These are phyloP conservation scores for Gaertneriomyces semiglobifer DNA, from an alignment of 192 early-diverging fungal genomes.

Conservation along the genomic window DNA sequence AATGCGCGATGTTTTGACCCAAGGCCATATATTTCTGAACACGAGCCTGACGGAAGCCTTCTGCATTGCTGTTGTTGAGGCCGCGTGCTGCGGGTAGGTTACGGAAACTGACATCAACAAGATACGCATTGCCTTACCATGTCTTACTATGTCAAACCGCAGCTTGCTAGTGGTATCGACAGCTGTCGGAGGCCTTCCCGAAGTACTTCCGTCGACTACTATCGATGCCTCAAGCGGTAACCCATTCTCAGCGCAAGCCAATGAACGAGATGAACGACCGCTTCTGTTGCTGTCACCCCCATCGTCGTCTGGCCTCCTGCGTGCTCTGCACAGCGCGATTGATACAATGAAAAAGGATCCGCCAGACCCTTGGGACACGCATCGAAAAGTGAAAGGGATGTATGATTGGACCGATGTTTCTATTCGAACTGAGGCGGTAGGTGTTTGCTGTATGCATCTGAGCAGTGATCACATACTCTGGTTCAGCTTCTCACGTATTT, in stretches of 20 bases:
- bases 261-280: neutral
- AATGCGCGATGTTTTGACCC: conserved; percentile 80
- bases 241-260: too few relatives aligned
- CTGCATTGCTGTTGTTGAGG: conserved; percentile 98
- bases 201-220: conserved; percentile 70
- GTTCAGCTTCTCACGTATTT: neutral
- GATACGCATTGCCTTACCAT: neutral
- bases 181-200: conserved; percentile 93
- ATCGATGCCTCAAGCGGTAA: too few relatives aligned
- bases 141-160: conserved; percentile 8
- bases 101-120: neutral
- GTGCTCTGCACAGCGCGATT: conserved; percentile 69
- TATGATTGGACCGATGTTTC: conserved; percentile 98
- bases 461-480: conserved; percentile 6
- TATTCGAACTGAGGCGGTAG: conserved; percentile 77
- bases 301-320: conserved; percentile 55
- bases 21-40: conserved; percentile 95
- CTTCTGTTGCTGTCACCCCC: conserved; percentile 15
- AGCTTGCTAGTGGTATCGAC: conserved; percentile 92
- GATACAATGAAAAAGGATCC: conserved; percentile 48
- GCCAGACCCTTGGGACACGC: conserved; percentile 57
- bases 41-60: conserved; percentile 98
- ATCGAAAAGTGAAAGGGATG: conserved; percentile 84
- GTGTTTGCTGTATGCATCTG: neutral
- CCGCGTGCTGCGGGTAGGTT: conserved; percentile 82